phyloP scores from a whole-genome alignment of 2,329 filamentous ascomycete species.

The Apiospora marii region DNA sequence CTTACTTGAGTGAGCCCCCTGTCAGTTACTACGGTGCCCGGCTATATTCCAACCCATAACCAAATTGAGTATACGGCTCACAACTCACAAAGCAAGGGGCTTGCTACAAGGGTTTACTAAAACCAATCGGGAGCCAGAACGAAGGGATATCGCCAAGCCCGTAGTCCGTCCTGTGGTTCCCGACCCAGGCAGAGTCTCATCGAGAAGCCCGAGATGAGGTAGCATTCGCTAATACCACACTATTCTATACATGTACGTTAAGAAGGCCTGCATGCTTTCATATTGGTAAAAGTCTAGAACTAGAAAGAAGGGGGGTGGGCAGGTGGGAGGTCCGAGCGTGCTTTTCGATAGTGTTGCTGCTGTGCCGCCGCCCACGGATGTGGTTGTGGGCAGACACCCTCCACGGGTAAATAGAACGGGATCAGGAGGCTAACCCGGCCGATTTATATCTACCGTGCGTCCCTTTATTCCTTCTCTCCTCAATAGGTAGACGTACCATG shows the following conservation, averaged over 20 bases:
- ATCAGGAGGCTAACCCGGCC: not conserved
- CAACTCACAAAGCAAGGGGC: not conserved
- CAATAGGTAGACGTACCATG: not conserved
- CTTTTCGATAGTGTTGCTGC: conserved; percentile 19
- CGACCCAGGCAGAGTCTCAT: not conserved
- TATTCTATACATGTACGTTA: not conserved
- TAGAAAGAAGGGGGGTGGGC: not conserved
- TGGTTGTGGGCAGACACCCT: not conserved
- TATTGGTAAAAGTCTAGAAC: not conserved
- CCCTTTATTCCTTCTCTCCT: not conserved
- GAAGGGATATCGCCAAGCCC: not conserved
- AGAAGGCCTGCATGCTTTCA: not conserved
- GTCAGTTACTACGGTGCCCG: not conserved
- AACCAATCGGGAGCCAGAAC: not conserved
- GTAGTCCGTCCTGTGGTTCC: not conserved
- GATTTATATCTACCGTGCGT: conserved; percentile 1
- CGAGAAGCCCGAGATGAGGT: not conserved
- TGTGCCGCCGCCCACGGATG: conserved; percentile 1
- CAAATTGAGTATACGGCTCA: not conserved
- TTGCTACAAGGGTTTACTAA: not conserved
- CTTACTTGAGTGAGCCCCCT: not conserved
- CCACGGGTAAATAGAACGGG: not conserved
- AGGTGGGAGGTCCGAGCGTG: conserved; percentile 7
- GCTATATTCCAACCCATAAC: not conserved
- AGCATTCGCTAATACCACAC: conserved; percentile 1